Evolutionary conservation across 495 filamentous ascomycete genomes (phyloP).

Genomic region (Neohortaea acidophila): DNA sequence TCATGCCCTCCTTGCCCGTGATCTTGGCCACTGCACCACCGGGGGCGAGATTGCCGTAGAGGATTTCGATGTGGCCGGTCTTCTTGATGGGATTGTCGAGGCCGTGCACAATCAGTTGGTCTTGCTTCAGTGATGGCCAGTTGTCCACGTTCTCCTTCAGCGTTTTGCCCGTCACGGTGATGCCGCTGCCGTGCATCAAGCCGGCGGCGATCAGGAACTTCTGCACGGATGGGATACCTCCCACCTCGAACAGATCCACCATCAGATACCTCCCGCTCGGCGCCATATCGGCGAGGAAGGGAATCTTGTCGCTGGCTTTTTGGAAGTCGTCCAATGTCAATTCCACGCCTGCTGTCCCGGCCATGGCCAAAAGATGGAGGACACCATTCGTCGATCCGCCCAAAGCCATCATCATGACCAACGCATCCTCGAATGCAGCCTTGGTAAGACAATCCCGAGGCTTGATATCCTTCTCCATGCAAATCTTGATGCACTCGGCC

Average conservation of each 20-base stretch:
- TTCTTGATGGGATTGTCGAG: constrained; percentile 72
- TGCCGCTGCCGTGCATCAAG: constrained; percentile 68
- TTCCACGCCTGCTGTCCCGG: constrained; percentile 68
- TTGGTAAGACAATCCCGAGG: constrained; percentile 75
- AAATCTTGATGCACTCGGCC: constrained; percentile 69
- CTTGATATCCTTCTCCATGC: constrained; percentile 75
- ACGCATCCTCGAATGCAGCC: constrained; percentile 78
- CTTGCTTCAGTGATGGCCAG: constrained; percentile 64
- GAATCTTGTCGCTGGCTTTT: constrained; percentile 73
- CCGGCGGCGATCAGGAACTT: constrained; percentile 77
- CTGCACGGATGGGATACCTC: constrained; percentile 79
- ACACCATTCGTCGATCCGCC: constrained; percentile 88
- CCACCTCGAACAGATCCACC: constrained; percentile 89
- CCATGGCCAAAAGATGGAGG: constrained; percentile 91
- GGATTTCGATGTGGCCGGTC: constrained; percentile 78
- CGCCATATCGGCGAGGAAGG: constrained; percentile 84
- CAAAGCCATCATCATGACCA: constrained; percentile 83
- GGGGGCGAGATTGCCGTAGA: constrained; percentile 80
- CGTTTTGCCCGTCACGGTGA: constrained; percentile 84
- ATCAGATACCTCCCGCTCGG: constrained; percentile 80
- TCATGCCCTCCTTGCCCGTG: constrained; percentile 82
- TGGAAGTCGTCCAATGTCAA: constrained; percentile 80
- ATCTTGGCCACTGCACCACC: constrained; percentile 94
- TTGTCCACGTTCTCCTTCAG: constrained; percentile 73
- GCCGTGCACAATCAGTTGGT: constrained; percentile 74